Percentiles rank a stretch among this genome's conserved stretches.
These are phyloP conservation scores for Phoenix roebelenii DNA, from an alignment of 176 grass and related monocot species.

Conservation along the genomic window DNA sequence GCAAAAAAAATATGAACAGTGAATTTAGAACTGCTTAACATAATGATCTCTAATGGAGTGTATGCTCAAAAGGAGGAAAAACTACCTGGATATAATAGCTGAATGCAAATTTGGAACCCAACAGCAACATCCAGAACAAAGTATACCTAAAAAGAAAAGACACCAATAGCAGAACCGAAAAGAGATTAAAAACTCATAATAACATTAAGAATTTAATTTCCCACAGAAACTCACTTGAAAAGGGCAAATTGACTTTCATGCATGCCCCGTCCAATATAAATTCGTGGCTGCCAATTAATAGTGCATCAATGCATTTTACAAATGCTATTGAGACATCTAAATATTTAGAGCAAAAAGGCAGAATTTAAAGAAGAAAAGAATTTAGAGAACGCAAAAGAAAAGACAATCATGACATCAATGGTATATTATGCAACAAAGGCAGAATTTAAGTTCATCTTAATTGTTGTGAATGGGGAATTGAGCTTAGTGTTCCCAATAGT, in stretches of 20 bases:
- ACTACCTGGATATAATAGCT: slow-evolving; percentile 82
- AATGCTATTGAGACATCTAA: neutral
- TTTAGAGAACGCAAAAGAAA: too few species aligned
- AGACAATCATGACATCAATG: too few species aligned
- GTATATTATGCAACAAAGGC: neutral
- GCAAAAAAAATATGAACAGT: neutral
- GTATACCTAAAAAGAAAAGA: slow-evolving; percentile 60
- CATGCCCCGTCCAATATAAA: slow-evolving; percentile 99
- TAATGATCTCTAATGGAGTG: neutral
- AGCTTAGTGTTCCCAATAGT: too few species aligned
- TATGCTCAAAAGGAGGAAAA: slow-evolving; percentile 16
- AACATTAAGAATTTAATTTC: neutral
- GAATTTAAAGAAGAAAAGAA: neutral
- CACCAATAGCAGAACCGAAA: too few species aligned
- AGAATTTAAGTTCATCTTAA: neutral
- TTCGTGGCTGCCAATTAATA: slow-evolving; percentile 52
- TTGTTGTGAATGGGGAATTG: too few species aligned
- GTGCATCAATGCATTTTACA: slow-evolving; percentile 9
- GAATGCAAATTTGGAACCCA: slow-evolving; percentile 81
- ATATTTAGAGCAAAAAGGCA: slow-evolving; percentile 2
- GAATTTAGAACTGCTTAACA: too few species aligned
- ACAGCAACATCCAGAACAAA: slow-evolving; percentile 71
- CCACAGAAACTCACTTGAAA: slow-evolving; percentile 66
- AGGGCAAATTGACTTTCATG: slow-evolving; percentile 82
- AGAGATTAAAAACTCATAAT: too few species aligned